Percentiles rank a stretch among this genome's conserved stretches.
These are phyloP conservation scores for Candida germanica DNA, from an alignment of 805 yeast species.

Conservation along the genomic window DNA sequence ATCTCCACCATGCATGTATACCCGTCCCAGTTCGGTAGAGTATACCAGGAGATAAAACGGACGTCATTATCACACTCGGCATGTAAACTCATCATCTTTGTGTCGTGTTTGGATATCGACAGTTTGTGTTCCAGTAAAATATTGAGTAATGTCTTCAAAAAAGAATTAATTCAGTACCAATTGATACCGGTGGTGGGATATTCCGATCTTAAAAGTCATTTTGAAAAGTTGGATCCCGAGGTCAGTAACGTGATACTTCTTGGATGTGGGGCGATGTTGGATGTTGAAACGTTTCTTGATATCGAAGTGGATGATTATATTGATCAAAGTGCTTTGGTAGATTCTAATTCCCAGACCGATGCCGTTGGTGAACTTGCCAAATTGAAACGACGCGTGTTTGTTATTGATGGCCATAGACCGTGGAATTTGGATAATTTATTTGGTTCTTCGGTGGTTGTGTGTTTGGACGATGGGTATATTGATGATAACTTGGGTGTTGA, in stretches of 20 bases:
- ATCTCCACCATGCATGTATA: constrained; percentile 72
- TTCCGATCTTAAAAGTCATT: constrained; percentile 67
- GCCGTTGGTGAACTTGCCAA: constrained; percentile 9
- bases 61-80: constrained; percentile 90
- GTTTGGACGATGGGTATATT: constrained; percentile 84
- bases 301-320: constrained; percentile 55
- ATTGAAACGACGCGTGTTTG: constrained; percentile 61
- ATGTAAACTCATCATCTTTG: constrained; percentile 82
- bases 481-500: constrained; percentile 57
- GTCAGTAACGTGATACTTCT: constrained; percentile 72
- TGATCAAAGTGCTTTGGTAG: constrained; percentile 19
- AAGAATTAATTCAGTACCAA: constrained; percentile 82
- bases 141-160: constrained; percentile 65
- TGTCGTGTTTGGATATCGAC: constrained; percentile 87
- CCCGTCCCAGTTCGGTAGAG: constrained; percentile 63
- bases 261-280: constrained; percentile 94
- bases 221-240: constrained; percentile 62
- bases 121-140: constrained; percentile 87
- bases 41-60: constrained; percentile 63
- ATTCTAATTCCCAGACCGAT: constrained; percentile 15
- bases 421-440: constrained; percentile 94
- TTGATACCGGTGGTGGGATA: constrained; percentile 92
- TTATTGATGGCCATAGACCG: constrained; percentile 91
- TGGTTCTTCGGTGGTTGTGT: constrained; percentile 72
- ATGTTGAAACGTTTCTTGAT: constrained; percentile 70